Conservation (phyloP, 2,329 filamentous ascomycete species). For the Colletotrichum cuscutae region DNA sequence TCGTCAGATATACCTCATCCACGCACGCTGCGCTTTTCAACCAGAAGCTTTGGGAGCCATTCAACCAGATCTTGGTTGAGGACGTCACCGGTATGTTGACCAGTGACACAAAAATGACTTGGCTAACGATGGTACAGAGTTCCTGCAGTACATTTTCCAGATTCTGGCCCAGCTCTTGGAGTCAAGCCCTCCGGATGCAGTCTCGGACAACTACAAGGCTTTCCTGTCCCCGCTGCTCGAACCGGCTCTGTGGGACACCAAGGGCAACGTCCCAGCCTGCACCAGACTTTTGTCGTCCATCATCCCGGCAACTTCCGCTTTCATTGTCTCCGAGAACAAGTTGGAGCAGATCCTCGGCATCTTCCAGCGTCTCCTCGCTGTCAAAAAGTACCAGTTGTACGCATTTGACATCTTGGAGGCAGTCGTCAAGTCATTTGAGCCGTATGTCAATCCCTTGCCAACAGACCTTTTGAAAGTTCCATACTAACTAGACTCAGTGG, state of each 20-base stretch:
- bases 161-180: conserved; percentile 92
- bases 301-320: conserved; percentile 78
- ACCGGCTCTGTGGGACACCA: conserved; percentile 88
- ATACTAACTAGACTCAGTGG: conserved; percentile 53
- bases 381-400: conserved; percentile 85
- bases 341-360: conserved; percentile 91
- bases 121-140: conserved; percentile 69
- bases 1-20: conserved; percentile 79
- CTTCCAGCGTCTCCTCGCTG: conserved; percentile 88
- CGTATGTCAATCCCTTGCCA: conserved; percentile 59
- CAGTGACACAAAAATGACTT: conserved; percentile 33
- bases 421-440: conserved; percentile 77
- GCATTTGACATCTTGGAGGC: conserved; percentile 92
- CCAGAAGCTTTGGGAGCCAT: conserved; percentile 82
- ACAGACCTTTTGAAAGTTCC: not conserved
- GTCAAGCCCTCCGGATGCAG: conserved; percentile 79
- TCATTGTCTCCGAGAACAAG: conserved; percentile 82
- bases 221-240: conserved; percentile 82
- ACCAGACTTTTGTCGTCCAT: conserved; percentile 86
- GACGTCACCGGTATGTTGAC: conserved; percentile 76
- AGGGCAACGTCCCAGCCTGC: conserved; percentile 92
- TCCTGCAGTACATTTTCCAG: conserved; percentile 96
- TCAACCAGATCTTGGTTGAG: conserved; percentile 81
- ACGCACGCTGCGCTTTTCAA: conserved; percentile 80
- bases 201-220: conserved; percentile 84